Base-by-base conservation (phyloP, 2,329 filamentous ascomycete species). In the Emmonsia crescens region DNA sequence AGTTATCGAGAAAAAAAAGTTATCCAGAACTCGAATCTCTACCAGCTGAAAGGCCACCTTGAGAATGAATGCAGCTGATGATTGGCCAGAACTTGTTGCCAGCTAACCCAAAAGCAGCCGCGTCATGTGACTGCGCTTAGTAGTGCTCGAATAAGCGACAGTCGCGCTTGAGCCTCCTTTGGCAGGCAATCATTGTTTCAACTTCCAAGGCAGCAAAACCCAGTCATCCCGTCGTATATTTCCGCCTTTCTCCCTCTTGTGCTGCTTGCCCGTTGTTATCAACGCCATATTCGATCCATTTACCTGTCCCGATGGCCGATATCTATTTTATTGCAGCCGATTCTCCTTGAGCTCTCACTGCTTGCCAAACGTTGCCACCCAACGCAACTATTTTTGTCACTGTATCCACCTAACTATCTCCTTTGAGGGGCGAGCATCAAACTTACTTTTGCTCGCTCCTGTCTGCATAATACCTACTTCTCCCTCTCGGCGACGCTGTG, bases 41-140 rank as follows among this genome's bases (percentile, higher is more conserved):
- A 10, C 31, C 29, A 31, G 27, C 19, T 38, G 40, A 62, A 60
- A 62, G 61, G 61, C 36, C 61, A 62, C 58, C 58, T 62, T 60
- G 51, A 58, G 54, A 27, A 5, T 40, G 38, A 49, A 33, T 14
- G 16, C 24, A 31, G 29, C 19, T 42, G 27, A 36, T 62, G 38
- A 62, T 62, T 60, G 58, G 61, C 31, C 61, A 49, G 40, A 38
- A 27, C 9, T 40, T 40, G 21, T n/a, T 31, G 48, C 58, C 48
- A 58, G 29, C n/a, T 44, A 42, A 5, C 1, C 27, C 24, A 33
- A 24, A 60, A 38, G 16, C 14, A 19, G 42, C 16, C 24, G 2
- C 24, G n/a, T 57, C 59, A 61, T 24, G 59, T 61, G 59, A 52
- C 19, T 4, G 51, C 38, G 59, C 38, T 36, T 61, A 16, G 16